Conservation (phyloP, 2,329 filamentous ascomycete genomes). For the Talaromyces sp. region DNA sequence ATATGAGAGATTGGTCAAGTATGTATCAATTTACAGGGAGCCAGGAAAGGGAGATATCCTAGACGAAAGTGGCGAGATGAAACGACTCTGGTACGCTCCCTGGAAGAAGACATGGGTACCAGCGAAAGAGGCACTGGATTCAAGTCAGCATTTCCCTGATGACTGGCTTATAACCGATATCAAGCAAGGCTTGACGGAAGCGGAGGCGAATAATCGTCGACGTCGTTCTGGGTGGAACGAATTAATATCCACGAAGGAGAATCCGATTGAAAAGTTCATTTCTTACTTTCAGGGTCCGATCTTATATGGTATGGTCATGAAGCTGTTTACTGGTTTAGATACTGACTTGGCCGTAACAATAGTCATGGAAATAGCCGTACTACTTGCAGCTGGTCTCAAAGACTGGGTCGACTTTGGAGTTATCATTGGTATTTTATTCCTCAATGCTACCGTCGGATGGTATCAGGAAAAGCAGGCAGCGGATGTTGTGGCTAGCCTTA, state of each 20-base stretch:
- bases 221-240: constrained; percentile 68
- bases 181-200: constrained; percentile 55
- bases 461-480: constrained; percentile 79
- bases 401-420: constrained; percentile 77
- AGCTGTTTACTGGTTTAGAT: not conserved
- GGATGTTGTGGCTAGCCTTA: constrained; percentile 69
- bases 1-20: constrained; percentile 63
- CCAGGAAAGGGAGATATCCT: constrained; percentile 37
- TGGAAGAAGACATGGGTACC: constrained; percentile 42
- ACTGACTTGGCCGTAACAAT: not conserved
- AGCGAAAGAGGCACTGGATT: constrained; percentile 20
- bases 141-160: constrained; percentile 48
- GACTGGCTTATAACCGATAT: constrained; percentile 69
- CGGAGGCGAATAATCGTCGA: constrained; percentile 58
- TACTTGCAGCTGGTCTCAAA: constrained; percentile 67
- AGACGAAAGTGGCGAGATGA: constrained; percentile 41
- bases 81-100: constrained; percentile 58
- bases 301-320: constrained; percentile 59
- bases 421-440: constrained; percentile 68
- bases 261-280: constrained; percentile 68
- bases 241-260: constrained; percentile 71
- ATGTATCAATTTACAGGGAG: constrained; percentile 63
- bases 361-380: constrained; percentile 71
- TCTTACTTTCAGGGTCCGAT: constrained; percentile 72
- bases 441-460: constrained; percentile 74